Evolutionary conservation across 2,329 filamentous ascomycete species (phyloP).

Genomic region (Sclerotinia sclerotiorum): DNA sequence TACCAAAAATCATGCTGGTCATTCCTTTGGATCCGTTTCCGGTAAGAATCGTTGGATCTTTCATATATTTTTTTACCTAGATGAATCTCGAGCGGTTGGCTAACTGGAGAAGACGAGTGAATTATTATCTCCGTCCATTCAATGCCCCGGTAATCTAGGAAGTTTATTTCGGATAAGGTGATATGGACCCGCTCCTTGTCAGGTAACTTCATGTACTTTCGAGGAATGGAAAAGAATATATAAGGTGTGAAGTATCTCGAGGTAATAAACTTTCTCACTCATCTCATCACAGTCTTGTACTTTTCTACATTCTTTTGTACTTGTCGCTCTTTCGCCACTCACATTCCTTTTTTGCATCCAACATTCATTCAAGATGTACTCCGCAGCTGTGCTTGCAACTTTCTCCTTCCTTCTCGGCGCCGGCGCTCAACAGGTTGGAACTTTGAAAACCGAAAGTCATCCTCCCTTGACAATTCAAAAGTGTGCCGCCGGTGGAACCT

Average conservation of each 20-base stretch:
- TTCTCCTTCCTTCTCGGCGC: constrained; percentile 19
- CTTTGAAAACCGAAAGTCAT: constrained; percentile 48
- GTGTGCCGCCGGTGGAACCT: constrained; percentile 39
- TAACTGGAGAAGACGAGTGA: neutral
- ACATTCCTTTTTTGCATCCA: constrained; percentile 5
- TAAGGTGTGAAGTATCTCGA: constrained; percentile 1
- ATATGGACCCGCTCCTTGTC: neutral
- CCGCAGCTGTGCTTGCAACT: constrained; percentile 20
- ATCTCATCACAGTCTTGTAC: constrained; percentile 14
- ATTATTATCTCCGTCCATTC: neutral
- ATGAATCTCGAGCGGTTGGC: constrained; percentile 5
- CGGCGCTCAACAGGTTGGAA: constrained; percentile 44
- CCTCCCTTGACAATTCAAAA: constrained; percentile 45
- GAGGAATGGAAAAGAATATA: constrained; percentile 10
- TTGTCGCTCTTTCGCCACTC: constrained; percentile 9
- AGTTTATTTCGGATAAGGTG: constrained; percentile 1
- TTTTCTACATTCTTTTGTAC: constrained; percentile 6
- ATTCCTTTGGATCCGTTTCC: neutral
- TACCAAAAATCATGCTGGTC: neutral
- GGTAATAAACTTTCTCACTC: neutral
- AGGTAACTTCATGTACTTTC: neutral
- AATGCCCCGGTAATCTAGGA: neutral
- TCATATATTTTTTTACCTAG: neutral
- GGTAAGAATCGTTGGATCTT: neutral
- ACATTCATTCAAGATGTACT: constrained; percentile 15